Evolutionary conservation across 208 protist genomes (phyloP).

Genomic region (Leishmania lainsoni): DNA sequence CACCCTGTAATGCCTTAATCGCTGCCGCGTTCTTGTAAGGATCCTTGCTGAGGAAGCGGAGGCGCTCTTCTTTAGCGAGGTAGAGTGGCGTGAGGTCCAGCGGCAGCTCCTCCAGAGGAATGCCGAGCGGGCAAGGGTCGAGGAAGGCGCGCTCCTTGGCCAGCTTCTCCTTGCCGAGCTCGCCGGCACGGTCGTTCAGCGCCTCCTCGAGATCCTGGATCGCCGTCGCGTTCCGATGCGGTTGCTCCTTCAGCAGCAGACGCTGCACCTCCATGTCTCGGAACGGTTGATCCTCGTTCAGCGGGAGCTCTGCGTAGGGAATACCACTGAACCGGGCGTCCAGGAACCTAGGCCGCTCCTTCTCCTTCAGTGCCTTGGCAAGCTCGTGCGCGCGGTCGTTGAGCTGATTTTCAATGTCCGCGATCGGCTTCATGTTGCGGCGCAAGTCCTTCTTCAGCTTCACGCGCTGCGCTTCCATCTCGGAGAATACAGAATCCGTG

Average conservation of each 20-base stretch:
- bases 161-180: constrained; percentile 63
- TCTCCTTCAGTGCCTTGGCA: constrained; percentile 52
- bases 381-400: constrained; percentile 67
- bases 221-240: constrained; percentile 42
- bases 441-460: constrained; percentile 63
- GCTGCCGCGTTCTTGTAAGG: constrained; percentile 43
- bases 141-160: constrained; percentile 67
- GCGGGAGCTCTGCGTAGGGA: constrained; percentile 54
- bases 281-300: constrained; percentile 60
- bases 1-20: constrained; percentile 53
- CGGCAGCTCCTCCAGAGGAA: constrained; percentile 66
- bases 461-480: constrained; percentile 54
- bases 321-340: constrained; percentile 53
- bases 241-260: constrained; percentile 52
- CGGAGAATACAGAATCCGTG: constrained; percentile 43
- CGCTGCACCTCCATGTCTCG: constrained; percentile 67
- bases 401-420: constrained; percentile 53
- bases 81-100: constrained; percentile 60
- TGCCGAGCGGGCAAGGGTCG: constrained; percentile 56
- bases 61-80: constrained; percentile 58
- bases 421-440: constrained; percentile 51
- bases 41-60: constrained; percentile 57
- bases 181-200: constrained; percentile 67
- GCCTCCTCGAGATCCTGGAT: constrained; percentile 70
- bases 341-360: constrained; percentile 65